These are phyloP conservation scores for Boletus subparvulus DNA, from an alignment of 768 basidiomycete genomes.

Conservation along the genomic window DNA sequence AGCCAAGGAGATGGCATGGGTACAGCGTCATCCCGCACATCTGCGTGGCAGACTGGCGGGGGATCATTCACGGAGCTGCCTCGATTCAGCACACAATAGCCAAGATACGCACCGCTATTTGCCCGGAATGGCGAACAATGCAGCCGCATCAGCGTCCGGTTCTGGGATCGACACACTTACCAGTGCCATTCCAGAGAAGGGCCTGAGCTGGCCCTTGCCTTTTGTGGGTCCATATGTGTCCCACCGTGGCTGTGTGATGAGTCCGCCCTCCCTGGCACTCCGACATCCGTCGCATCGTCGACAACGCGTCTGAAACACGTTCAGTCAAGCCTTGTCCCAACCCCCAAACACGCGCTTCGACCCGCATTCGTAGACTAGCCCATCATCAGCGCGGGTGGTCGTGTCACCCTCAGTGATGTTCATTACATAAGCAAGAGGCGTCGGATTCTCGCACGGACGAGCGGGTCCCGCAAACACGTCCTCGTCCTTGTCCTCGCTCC, in stretches of 20 bases:
- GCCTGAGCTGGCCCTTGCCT: conserved; percentile 18
- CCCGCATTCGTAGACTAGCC: not conserved
- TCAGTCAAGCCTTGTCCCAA: no score
- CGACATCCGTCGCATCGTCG: not conserved
- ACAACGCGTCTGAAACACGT: not conserved
- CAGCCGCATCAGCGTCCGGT: not conserved
- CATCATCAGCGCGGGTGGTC: not conserved
- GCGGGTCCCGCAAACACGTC: conserved; percentile 11
- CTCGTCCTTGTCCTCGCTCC: conserved; percentile 6
- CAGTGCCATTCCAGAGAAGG: not conserved
- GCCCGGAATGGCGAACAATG: conserved; percentile 33
- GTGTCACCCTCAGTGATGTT: not conserved
- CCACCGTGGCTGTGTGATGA: conserved; percentile 39
- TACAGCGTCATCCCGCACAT: not conserved
- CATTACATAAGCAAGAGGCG: conserved; percentile 25
- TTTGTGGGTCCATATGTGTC: conserved; percentile 45
- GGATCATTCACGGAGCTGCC: conserved; percentile 6
- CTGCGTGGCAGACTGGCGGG: conserved; percentile 4
- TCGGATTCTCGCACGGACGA: conserved; percentile 25
- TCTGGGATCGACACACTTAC: conserved; percentile 18
- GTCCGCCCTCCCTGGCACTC: not conserved
- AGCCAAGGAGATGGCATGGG: not conserved
- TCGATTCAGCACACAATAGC: conserved; percentile 29
- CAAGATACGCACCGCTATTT: conserved; percentile 19
- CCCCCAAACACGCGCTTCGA: not conserved